Evolutionary conservation across 768 basidiomycete species (phyloP), one percentile per base, ranked within the genome.

Genomic region (Boletus bicolor): DNA sequence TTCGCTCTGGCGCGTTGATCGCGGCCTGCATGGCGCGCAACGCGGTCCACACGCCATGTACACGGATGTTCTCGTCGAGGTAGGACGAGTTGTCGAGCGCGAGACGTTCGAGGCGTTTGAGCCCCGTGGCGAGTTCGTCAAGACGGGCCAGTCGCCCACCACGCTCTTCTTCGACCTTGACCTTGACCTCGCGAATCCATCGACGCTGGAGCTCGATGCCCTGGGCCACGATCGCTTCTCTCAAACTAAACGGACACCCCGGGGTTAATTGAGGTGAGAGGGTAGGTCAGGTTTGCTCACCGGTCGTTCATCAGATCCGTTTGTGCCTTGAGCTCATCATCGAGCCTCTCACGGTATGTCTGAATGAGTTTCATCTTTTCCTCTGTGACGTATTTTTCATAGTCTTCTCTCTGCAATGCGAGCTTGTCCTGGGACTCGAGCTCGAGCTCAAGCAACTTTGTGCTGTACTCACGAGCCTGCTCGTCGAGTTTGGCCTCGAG

Each of bases 131-230:
- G 45, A 99, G 86, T 69, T 95, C 91, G 66, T 96, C 93, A 35
- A 99, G 85, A 72, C 94, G 97, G 44, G 93, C 89, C 10, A 99
- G 81, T 52, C 97, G 89, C 12, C 94, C 94, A 15, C 93, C 93
- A 43, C 97, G 93, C 72, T 99, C 97, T 67, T 93, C 84, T 73
- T 99, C 96, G 54, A 99, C 95, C 60, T 87, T 89, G 48, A 94
- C 81, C 76, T 98, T 97, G 78, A 98, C 86, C 55, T 98, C 93
- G 34, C 92, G 86, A 41, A 99, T 90, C 95, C 96, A 98, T 51
- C 92, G 83, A 48, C 94, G 86, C 69, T 98, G 97, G 24, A 98
- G 84, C 73, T 98, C 97, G 65, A 99, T 93, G 17, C 95, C 97
- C 71, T 98, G 95, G 4, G 94, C 89, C 49, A 98, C 81, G 51